Percentiles rank a stretch among this genome's conserved stretches.
These are phyloP conservation scores for Candida caryicola DNA, from an alignment of 805 yeast genomes.

Conservation along the genomic window DNA sequence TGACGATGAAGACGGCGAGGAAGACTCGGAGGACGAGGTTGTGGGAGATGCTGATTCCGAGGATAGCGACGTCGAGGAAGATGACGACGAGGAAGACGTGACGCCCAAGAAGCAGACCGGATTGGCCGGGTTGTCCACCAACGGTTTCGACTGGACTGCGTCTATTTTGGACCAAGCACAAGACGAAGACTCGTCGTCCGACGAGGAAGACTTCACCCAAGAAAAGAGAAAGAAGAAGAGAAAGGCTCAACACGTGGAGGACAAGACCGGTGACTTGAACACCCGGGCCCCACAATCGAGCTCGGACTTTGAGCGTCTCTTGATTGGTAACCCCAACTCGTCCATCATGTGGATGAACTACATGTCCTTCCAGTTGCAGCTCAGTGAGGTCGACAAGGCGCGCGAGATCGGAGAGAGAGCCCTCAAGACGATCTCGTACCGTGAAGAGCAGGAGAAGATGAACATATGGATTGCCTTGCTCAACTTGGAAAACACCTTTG, in stretches of 20 bases:
- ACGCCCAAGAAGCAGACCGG: constrained; percentile 16
- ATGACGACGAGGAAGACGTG: constrained; percentile 16
- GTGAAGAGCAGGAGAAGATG: constrained; percentile 90
- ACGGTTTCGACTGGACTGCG: constrained; percentile 96
- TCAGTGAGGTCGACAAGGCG: constrained; percentile 92
- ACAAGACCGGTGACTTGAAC: constrained; percentile 79
- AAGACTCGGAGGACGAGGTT: constrained; percentile 31
- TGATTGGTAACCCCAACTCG: constrained; percentile 90
- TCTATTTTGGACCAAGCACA: constrained; percentile 79
- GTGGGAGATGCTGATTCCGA: constrained; percentile 35
- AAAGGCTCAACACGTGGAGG: constrained; percentile 57
- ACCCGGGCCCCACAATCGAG: constrained; percentile 89
- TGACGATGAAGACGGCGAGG: constrained; percentile 32
- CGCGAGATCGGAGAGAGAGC: constrained; percentile 93
- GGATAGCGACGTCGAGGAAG: constrained; percentile 22
- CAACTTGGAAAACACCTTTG: constrained; percentile 92
- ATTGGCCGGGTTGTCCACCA: constrained; percentile 66
- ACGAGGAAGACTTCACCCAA: constrained; percentile 58
- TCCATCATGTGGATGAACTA: constrained; percentile 96
- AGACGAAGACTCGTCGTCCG: constrained; percentile 50
- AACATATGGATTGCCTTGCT: constrained; percentile 95
- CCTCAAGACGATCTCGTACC: constrained; percentile 78
- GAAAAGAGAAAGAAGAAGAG: constrained; percentile 44
- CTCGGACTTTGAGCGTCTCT: constrained; percentile 85
- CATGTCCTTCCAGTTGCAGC: constrained; percentile 95